A percentile compares a stretch with the other conserved stretches of the same genome.
Conservation (phyloP, 768 basidiomycete genomes). For the Fomitopsis pulvina region DNA sequence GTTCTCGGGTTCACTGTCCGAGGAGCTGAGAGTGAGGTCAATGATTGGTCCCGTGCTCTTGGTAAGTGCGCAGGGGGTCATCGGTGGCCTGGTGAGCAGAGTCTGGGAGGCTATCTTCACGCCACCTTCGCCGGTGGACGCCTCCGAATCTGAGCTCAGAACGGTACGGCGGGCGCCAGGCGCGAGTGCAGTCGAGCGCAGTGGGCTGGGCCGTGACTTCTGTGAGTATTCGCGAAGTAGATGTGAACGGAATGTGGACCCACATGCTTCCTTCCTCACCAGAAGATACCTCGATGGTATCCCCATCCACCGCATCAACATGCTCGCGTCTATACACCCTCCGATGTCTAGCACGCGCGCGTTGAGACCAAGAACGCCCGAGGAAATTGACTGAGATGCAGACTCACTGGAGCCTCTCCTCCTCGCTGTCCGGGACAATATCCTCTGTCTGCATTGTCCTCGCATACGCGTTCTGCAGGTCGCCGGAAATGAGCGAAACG, state of each 20-base stretch:
- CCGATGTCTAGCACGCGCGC: neutral
- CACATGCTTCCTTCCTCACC: slow-evolving; percentile 14
- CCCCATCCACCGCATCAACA: slow-evolving; percentile 10
- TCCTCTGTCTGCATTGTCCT: slow-evolving; percentile 15
- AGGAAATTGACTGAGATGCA: no score
- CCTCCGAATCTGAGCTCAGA: slow-evolving; percentile 10
- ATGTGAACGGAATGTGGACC: neutral
- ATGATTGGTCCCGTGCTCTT: slow-evolving; percentile 1
- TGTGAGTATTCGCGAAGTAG: neutral
- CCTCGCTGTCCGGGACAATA: slow-evolving; percentile 44
- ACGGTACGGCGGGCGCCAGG: slow-evolving; percentile 6
- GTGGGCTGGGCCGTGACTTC: no score
- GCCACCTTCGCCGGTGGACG: slow-evolving; percentile 30
- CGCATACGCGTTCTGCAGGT: neutral
- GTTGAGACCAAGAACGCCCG: no score
- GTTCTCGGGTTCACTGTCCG: slow-evolving; percentile 9
- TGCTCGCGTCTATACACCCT: neutral
- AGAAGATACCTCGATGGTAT: slow-evolving; percentile 40
- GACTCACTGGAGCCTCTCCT: slow-evolving; percentile 33
- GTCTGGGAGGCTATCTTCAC: neutral
- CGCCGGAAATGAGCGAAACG: neutral
- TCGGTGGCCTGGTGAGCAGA: neutral
- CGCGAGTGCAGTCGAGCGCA: no score
- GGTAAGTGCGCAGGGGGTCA: neutral
- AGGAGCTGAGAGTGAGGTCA: slow-evolving; percentile 11